A percentile compares a stretch with the other conserved stretches of the same genome.
These are phyloP conservation scores for Hymenoscyphus salicellus DNA, from an alignment of 2,329 filamentous ascomycete genomes.

Conservation along the genomic window DNA sequence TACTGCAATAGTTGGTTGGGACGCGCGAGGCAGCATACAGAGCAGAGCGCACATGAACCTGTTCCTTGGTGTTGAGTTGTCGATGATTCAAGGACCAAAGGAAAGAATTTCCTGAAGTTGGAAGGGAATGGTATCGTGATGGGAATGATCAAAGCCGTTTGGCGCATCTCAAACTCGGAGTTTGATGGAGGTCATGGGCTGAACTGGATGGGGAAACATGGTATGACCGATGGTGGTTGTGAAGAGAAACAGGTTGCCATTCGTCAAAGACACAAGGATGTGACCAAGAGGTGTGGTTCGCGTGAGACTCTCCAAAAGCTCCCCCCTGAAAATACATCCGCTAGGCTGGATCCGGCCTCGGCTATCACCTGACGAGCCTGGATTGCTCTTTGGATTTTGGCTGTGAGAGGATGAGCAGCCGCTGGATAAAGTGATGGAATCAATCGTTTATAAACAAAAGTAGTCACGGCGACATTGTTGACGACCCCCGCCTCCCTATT, in stretches of 20 bases:
- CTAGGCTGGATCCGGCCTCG: background rate
- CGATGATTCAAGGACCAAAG: constrained; percentile 1
- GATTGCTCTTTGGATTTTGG: background rate
- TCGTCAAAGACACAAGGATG: constrained; percentile 1
- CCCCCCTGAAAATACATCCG: background rate
- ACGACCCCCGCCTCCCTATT: background rate
- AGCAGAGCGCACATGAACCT: background rate
- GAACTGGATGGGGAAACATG: background rate
- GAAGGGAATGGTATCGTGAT: background rate
- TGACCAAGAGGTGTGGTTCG: background rate
- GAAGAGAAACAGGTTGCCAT: background rate
- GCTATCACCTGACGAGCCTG: constrained; percentile 2
- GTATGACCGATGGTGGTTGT: background rate
- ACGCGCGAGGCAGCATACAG: background rate
- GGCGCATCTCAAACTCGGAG: background rate
- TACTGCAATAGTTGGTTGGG: constrained; percentile 1
- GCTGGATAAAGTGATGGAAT: constrained; percentile 1
- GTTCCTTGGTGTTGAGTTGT: background rate
- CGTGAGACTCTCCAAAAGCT: background rate
- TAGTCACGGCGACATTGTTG: background rate
- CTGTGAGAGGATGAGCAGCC: background rate
- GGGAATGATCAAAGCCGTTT: background rate
- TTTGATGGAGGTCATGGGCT: background rate
- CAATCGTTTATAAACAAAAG: background rate
- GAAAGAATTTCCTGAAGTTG: background rate